Percentiles rank a stretch among this genome's conserved stretches.
Evolutionary conservation across 805 yeast species (phyloP).

Genomic region (Sporopachydermia lactativora): DNA sequence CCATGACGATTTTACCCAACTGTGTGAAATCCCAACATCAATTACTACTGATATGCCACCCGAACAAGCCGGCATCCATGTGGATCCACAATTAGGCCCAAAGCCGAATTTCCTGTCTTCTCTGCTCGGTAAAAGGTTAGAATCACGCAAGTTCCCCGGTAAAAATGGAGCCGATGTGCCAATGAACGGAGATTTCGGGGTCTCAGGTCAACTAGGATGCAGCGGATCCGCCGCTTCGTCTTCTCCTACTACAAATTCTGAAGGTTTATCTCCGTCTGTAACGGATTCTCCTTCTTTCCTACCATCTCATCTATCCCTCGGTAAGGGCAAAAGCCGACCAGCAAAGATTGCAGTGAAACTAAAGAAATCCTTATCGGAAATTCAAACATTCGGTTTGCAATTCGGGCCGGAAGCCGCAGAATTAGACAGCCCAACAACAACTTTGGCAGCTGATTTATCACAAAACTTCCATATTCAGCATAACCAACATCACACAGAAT

Average conservation of each 20-base stretch:
- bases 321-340: not conserved
- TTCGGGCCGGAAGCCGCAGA: slow-evolving; percentile 3
- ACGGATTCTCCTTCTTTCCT: not conserved
- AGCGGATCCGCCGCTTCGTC: not conserved
- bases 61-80: too few relatives aligned
- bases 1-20: too few relatives aligned
- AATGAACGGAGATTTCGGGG: too few relatives aligned
- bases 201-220: too few relatives aligned
- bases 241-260: not conserved
- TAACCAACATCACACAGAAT: slow-evolving; percentile 8
- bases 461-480: slow-evolving; percentile 21
- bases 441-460: slow-evolving; percentile 21
- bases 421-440: slow-evolving; percentile 14
- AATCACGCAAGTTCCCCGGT: not conserved
- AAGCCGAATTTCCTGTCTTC: slow-evolving; percentile 1
- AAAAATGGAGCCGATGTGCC: not conserved
- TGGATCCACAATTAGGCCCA: not conserved
- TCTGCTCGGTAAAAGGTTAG: not conserved
- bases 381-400: slow-evolving; percentile 6
- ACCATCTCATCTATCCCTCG: not conserved
- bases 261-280: not conserved
- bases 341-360: not conserved
- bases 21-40: too few relatives aligned
- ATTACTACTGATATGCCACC: too few relatives aligned
- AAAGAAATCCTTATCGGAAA: not conserved